Base-by-base conservation (phyloP, 306 rosid genomes). In the Malus sylvestris region DNA sequence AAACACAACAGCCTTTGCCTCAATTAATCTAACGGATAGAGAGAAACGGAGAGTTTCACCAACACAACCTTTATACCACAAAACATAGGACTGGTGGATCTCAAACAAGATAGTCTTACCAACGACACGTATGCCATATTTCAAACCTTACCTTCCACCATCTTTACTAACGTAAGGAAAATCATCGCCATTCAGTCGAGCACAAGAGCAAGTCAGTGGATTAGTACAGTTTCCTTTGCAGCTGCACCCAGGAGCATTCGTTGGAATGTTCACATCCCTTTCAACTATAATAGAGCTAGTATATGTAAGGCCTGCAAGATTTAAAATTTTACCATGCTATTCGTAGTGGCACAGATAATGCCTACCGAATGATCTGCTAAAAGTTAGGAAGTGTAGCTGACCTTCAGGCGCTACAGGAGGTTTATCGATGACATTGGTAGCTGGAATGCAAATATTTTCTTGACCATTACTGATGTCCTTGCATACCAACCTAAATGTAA, bases 1-100 rank as follows among this genome's bases (percentile, higher is more conserved):
- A 70, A 82, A 82, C 22, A 82, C 85, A 67, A 82, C 82, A 38
- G 76, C 82, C 68, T 51, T 82, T 4, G 82, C 73, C 60, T 78
- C 82, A 27, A 78, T 46, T 74, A 82, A 35, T 69, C 85, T 78
- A 73, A 30, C 18, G 14, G 33, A 23, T n/a, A 53, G 22, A 62
- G 11, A 35, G 10, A 15, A 27, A 23, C 38, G 42, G 22, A 29
- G 10, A 58, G 78, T 65, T 45, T 20, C 22, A 27, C 40, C 22
- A 52, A 7, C 18, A 55, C 25, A 15, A 38, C 13, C 8, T 69
- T 29, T 20, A 68, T 19, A n/a, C 12, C 8, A 38, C 15, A 55
- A 27, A 18, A 8, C 27, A n/a, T 53, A n/a, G 27, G 20, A 45
- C n/a, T 22, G 49, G 62, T 9, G 27, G 42, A 38, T 4, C 68